Evolutionary conservation across 1,284 basidiomycete species (phyloP).

Genomic region (Inonotus hispidus): DNA sequence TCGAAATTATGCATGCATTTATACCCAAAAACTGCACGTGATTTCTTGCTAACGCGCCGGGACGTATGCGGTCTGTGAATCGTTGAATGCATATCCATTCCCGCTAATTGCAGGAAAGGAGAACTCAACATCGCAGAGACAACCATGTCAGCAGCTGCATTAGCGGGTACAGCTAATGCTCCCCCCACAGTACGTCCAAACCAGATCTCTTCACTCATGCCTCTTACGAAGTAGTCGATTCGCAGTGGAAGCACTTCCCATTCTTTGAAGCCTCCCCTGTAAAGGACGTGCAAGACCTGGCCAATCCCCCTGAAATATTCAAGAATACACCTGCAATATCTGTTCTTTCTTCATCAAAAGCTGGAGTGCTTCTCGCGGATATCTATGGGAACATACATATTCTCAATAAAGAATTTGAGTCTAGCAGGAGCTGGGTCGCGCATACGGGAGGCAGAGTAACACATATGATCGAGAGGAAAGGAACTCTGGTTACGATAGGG

Average conservation of each 20-base stretch:
- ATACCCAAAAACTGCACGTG: too few species aligned
- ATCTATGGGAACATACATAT: constrained; percentile 77
- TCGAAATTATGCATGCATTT: too few species aligned
- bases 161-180: not conserved
- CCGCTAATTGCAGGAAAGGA: too few species aligned
- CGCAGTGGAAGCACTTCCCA: constrained; percentile 78
- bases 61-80: too few species aligned
- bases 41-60: too few species aligned
- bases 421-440: constrained; percentile 69
- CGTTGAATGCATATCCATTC: too few species aligned
- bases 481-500: constrained; percentile 79
- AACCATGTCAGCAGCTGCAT: not conserved
- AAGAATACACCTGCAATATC: constrained; percentile 75
- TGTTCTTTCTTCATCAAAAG: constrained; percentile 52
- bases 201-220: not conserved
- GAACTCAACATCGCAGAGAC: not conserved
- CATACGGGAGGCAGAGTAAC: constrained; percentile 75
- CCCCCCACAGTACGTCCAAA: constrained; percentile 11
- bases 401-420: constrained; percentile 71
- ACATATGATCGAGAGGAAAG: constrained; percentile 77
- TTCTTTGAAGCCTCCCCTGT: constrained; percentile 75
- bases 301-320: constrained; percentile 70
- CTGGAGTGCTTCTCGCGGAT: constrained; percentile 70
- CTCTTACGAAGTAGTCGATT: not conserved
- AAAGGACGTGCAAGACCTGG: constrained; percentile 76